Evolutionary conservation across 1,284 basidiomycete genomes (phyloP), one percentile per base, ranked within the genome.

Genomic region (Tilletiopsis washingtonensis): DNA sequence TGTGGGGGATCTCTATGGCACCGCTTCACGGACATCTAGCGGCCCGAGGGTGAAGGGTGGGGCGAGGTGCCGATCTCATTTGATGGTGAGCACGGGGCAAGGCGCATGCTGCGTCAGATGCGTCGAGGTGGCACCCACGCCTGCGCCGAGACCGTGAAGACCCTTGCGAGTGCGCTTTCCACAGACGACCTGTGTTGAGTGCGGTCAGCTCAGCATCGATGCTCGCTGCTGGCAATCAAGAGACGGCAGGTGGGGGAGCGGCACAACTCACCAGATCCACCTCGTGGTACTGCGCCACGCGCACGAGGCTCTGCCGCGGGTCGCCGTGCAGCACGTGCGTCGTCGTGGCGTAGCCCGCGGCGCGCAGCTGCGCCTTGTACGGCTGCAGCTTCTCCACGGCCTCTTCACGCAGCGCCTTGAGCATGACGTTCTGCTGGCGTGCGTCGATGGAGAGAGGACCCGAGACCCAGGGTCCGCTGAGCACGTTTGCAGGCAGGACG

Each of bases 291-390:
- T 49, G 57, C 3, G 61, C 51, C 1, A 71, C 67, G 25, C 65
- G 51, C 12, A 71, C 45, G 25, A 71, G 49, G 24, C 52, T 54
- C 3, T 64, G 64, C 4, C 66, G 48, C 0, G 64, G 55, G 20
- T 69, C 64, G 25, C 68, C 68, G 54, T 71, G 68, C 5, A 69
- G 57, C 11, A 67, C 60, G 53, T 71, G 68, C 47, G 69, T 54
- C 4, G 68, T 71, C 11, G 42, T 38, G 24, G 51, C 42, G 38
- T 44, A 51, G n/a, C 67, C 67, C 12, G 44, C 51, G 4, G 51
- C 47, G 40, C 60, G 61, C n/a, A 69, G 53, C 49, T 66, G 54
- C 5, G 49, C 25, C 41, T 61, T 61, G 64, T 71, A 71, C 9
- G 68, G 68, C 40, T 60, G 53, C 39, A 71, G 49, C 29, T 69